Conservation (phyloP, 208 protist genomes). For the Crithidia fasciculata region DNA sequence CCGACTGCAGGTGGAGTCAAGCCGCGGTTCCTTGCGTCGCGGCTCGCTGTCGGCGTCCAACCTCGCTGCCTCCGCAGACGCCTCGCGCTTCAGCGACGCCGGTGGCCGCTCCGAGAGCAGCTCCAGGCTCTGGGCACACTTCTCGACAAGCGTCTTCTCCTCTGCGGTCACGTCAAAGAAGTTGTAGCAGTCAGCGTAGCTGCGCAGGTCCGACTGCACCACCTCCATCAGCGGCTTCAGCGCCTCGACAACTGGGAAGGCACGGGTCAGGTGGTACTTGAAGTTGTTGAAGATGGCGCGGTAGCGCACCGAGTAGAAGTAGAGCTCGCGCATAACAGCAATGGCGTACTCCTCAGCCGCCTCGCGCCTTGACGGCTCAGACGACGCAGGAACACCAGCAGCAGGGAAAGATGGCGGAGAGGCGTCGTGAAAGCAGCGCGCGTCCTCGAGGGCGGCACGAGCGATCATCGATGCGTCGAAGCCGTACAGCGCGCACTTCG, state of each 20-base stretch:
- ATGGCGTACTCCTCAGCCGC: constrained; percentile 38
- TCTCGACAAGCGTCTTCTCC: constrained; percentile 35
- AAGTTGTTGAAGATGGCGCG: constrained; percentile 74
- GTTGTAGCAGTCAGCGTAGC: constrained; percentile 66
- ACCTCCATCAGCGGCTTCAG: constrained; percentile 68
- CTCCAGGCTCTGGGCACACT: constrained; percentile 34
- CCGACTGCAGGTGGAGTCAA: neutral
- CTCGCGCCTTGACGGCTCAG: neutral
- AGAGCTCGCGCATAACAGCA: constrained; percentile 44
- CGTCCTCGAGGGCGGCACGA: constrained; percentile 95
- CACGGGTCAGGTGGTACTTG: constrained; percentile 91
- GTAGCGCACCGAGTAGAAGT: constrained; percentile 67
- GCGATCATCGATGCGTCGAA: constrained; percentile 95
- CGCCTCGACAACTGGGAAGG: constrained; percentile 62
- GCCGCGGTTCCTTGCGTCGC: constrained; percentile 8
- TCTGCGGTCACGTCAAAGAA: constrained; percentile 49
- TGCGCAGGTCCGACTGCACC: constrained; percentile 58
- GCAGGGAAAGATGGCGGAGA: neutral
- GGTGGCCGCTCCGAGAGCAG: constrained; percentile 35
- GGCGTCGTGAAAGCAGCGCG: constrained; percentile 79
- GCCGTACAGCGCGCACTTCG: constrained; percentile 56
- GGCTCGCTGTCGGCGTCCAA: neutral
- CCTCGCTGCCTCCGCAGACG: neutral
- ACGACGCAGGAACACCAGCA: neutral
- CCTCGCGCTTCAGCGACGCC: neutral